Percentiles rank a stretch among this genome's conserved stretches.
Conservation (phyloP, 306 rosid genomes). For the Trifolium pratense region DNA sequence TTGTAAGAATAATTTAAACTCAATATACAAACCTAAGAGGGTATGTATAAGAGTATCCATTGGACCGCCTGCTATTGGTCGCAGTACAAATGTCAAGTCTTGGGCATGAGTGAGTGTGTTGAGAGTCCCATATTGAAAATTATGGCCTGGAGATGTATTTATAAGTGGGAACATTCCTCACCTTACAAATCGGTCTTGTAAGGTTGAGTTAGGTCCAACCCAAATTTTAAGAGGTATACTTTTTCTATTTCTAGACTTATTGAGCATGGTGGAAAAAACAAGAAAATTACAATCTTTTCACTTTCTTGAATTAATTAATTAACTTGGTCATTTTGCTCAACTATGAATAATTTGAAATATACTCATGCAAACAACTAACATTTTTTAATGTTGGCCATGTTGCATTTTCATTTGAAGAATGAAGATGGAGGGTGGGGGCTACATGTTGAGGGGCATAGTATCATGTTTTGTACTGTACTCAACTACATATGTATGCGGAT, state of each 20-base stretch:
- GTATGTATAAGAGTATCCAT: not conserved
- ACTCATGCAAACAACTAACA: not conserved
- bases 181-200: not conserved
- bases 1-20: not conserved
- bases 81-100: not conserved
- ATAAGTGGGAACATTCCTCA: not conserved
- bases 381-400: not conserved
- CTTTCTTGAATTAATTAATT: not conserved
- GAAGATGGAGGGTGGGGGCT: slow-evolving; percentile 93
- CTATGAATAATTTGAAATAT: not conserved
- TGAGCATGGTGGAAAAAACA: not conserved
- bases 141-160: not conserved
- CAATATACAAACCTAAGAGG: not conserved
- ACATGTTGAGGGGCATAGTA: slow-evolving; percentile 54
- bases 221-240: not conserved
- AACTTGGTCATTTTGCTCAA: not conserved
- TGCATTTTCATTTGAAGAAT: slow-evolving; percentile 48
- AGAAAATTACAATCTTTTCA: not conserved
- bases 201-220: not conserved
- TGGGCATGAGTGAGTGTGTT: not conserved
- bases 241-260: not conserved
- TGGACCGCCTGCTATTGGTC: not conserved
- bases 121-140: not conserved
- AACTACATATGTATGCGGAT: slow-evolving; percentile 61
- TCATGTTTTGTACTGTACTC: slow-evolving; percentile 58